Evolutionary conservation across 257 asterid species (phyloP).

Genomic region (Capsicum chinense): DNA sequence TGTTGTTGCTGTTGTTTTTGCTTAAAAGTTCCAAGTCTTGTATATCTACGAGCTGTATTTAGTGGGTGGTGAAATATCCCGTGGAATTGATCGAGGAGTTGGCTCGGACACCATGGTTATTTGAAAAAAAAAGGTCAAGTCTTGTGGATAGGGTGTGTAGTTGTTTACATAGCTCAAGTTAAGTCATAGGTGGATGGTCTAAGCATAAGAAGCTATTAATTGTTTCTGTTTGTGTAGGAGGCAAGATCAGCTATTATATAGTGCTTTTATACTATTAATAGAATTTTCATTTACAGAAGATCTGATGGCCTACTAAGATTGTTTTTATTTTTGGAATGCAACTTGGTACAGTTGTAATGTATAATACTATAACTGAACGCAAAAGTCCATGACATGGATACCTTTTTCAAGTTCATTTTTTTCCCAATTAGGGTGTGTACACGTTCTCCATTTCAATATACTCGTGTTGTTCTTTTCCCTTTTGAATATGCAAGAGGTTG

Average conservation of each 20-base stretch:
- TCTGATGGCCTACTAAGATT: background rate
- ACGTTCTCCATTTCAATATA: background rate
- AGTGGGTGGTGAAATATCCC: too few species aligned
- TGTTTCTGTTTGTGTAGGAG: background rate
- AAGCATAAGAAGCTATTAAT: background rate
- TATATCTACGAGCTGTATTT: too few species aligned
- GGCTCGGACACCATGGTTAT: too few species aligned
- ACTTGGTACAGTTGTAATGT: background rate
- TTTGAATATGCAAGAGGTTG: background rate
- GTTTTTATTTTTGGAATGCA: background rate
- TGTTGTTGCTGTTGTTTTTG: background rate
- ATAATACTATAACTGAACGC: background rate
- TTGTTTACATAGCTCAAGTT: background rate
- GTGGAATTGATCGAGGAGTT: too few species aligned
- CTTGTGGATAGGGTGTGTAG: background rate
- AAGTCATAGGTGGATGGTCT: background rate
- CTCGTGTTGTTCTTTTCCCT: background rate
- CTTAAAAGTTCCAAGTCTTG: background rate
- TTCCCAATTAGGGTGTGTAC: background rate
- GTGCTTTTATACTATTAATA: background rate
- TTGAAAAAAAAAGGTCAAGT: too few species aligned
- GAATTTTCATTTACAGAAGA: background rate
- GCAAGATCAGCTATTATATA: background rate
- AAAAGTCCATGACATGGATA: background rate
- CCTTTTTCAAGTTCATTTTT: background rate